phyloP scores from a whole-genome alignment of 805 yeast species.

The Hanseniaspora valbyensis region DNA sequence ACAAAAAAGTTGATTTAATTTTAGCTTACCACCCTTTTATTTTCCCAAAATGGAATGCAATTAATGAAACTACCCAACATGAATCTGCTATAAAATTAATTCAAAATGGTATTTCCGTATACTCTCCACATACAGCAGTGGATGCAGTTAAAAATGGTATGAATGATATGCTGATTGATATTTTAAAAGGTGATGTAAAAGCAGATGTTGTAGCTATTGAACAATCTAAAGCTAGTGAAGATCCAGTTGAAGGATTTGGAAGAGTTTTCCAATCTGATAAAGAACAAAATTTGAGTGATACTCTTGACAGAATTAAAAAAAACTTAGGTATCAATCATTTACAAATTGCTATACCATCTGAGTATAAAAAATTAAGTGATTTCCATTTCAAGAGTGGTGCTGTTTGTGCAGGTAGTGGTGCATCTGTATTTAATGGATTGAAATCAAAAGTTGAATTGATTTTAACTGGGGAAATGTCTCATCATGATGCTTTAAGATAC shows the following conservation, averaged over 20 bases:
- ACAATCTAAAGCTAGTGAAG: slow-evolving; percentile 8
- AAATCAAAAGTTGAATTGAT: slow-evolving; percentile 59
- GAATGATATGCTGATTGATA: slow-evolving; percentile 77
- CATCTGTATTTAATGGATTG: slow-evolving; percentile 55
- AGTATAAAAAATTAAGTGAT: slow-evolving; percentile 19
- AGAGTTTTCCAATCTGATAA: slow-evolving; percentile 43
- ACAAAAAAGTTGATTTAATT: slow-evolving; percentile 41
- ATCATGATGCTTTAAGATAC: slow-evolving; percentile 71
- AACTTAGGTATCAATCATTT: slow-evolving; percentile 43
- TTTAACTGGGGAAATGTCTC: slow-evolving; percentile 88
- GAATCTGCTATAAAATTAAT: slow-evolving; percentile 59
- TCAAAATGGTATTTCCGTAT: slow-evolving; percentile 72
- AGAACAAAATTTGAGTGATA: slow-evolving; percentile 32
- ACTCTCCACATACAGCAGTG: slow-evolving; percentile 91
- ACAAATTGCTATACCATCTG: slow-evolving; percentile 44
- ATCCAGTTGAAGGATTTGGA: slow-evolving; percentile 58
- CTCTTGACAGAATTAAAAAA: slow-evolving; percentile 44
- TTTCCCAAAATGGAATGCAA: slow-evolving; percentile 71
- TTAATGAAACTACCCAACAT: slow-evolving; percentile 69
- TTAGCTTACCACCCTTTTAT: slow-evolving; percentile 93
- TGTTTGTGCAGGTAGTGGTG: slow-evolving; percentile 93
- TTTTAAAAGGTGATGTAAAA: slow-evolving; percentile 35
- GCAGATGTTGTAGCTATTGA: slow-evolving; percentile 32
- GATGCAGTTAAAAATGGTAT: slow-evolving; percentile 92
- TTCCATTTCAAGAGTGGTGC: slow-evolving; percentile 49